These are phyloP conservation scores for Gossypium longicalyx DNA, from an alignment of 345 rosid genomes.

Conservation along the genomic window DNA sequence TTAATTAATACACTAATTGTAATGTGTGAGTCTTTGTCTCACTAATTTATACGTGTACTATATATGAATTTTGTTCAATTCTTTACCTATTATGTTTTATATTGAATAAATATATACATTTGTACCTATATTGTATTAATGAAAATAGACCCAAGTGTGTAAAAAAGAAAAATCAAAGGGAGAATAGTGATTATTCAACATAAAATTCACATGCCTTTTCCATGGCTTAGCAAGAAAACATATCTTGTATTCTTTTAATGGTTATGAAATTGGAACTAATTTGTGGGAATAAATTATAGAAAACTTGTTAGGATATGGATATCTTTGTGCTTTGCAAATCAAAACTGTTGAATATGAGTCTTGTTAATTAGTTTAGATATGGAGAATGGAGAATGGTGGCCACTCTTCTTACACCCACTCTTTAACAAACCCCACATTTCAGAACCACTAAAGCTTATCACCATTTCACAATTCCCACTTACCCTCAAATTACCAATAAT, in stretches of 20 bases:
- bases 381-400: not conserved
- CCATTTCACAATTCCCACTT: constrained; percentile 29
- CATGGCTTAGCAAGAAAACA: not conserved
- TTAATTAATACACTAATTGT: no score
- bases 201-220: not conserved
- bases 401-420: not conserved
- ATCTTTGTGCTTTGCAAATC: not conserved
- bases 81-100: no score
- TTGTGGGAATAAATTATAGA: not conserved
- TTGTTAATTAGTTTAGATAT: not conserved
- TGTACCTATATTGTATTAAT: no score
- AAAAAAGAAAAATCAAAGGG: no score
- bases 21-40: no score
- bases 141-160: no score
- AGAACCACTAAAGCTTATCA: not conserved
- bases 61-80: no score
- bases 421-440: constrained; percentile 13
- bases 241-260: not conserved
- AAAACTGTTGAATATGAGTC: no score
- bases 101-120: no score
- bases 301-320: not conserved
- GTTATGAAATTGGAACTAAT: not conserved
- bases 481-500: not conserved
- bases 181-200: no score
- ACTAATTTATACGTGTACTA: no score